Conservation (phyloP, 202 grass and related monocot species). For the Sporobolus alterniflorus region DNA sequence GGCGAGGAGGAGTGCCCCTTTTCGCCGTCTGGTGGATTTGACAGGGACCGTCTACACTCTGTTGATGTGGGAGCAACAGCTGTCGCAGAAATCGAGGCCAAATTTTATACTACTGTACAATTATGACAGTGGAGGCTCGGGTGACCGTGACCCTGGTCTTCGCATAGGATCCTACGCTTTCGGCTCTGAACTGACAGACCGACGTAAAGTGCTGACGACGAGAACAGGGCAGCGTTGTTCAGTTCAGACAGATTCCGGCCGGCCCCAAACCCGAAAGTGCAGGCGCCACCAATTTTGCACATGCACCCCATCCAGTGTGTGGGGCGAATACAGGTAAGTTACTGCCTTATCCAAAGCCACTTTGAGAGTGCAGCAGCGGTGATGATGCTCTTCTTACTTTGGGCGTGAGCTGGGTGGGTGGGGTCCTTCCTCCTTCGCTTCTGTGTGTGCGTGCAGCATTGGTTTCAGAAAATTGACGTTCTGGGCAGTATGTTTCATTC, state of each 20-base stretch:
- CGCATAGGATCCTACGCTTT: conserved; percentile 49
- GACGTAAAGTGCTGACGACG: background rate
- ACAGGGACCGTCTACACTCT: no score
- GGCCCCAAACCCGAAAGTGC: background rate
- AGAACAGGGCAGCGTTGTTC: background rate
- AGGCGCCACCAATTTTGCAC: background rate
- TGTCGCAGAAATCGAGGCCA: no score
- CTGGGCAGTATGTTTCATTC: background rate
- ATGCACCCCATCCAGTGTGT: conserved; percentile 4
- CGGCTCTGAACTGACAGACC: conserved; percentile 26
- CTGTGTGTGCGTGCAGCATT: background rate
- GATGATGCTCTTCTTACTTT: background rate
- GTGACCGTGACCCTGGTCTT: background rate
- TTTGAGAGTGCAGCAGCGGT: background rate
- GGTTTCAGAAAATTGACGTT: background rate
- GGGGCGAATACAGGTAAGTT: background rate
- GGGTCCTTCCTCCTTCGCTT: background rate
- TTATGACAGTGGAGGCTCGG: no score
- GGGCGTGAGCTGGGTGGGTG: background rate
- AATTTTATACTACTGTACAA: no score
- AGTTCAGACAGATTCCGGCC: background rate
- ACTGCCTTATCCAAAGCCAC: background rate
- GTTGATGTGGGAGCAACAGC: no score
- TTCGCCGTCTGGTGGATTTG: no score
- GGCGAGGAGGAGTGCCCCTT: no score